Evolutionary conservation across 139 green algal genomes (phyloP), one percentile per base, ranked within the genome.

Genomic region (Spirogloea muscicola): DNA sequence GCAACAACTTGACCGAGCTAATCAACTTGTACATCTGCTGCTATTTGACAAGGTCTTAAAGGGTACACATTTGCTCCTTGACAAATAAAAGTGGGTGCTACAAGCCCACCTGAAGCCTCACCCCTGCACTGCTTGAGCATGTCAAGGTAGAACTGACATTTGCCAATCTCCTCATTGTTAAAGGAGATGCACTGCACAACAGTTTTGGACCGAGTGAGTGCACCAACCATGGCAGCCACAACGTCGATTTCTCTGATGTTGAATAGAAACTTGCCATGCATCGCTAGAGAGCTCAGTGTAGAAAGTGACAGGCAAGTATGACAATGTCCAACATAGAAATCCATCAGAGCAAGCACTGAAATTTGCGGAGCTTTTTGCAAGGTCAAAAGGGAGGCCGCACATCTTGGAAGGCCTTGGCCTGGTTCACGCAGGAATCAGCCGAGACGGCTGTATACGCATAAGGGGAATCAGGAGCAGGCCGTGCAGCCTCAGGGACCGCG

Each of bases 131-230:
- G 36, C 41, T 74, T 82, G 58, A 84, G 72, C 63, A 80, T 84
- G 49, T 84, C 76, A 18, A 84, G n/a, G 57, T 84, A 84, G 59
- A 84, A 84, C 76, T 84, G 76, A 42, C 76, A 84, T 34, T 77
- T 81, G 59, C 31, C 41, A 9, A 84, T 82, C 18, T 84, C 75
- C 27, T 10, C 38, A 31, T 38, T 40, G 36, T 84, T 82, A 1
- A 34, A 34, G 29, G 73, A n/a, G 13, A 84, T 25, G 49, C 76
- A 84, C 59, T 79, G 72, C 59, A 63, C n/a, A n/a, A n/a, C n/a
- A n/a, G n/a, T n/a, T 43, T 38, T 39, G 27, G 13, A 2, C 5
- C 7, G 5, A 55, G 21, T n/a, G 46, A 21, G 21, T 55, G 21
- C 46, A 55, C 46, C 21, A 55, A 55, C 21, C 21, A 31, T 21